Base-by-base conservation (phyloP, 805 yeast genomes). In the Wickerhamiella brachini region DNA sequence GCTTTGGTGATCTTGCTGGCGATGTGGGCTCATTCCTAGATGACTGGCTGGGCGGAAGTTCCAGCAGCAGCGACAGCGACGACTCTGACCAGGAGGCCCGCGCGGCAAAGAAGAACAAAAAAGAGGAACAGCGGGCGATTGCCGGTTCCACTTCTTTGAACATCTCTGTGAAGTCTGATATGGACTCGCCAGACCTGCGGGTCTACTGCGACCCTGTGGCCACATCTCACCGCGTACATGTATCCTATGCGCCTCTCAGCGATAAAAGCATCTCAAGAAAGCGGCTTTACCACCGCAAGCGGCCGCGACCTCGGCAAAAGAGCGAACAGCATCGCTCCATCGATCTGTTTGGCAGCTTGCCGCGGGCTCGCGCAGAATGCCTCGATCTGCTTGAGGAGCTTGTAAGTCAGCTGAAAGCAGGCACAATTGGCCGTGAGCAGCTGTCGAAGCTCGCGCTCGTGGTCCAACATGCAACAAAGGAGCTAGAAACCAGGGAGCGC, bases 401-500 rank as follows among this genome's bases (percentile, higher is more conserved):
- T 2, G 47, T 57, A 3, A 17, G 48, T 12, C 53, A 50, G 41
- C 51, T 62, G 18, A 54, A 57, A 21, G 42, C 48, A 1, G 24
- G 48, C 23, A 49, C 56, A 5, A 56, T 60, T 26, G 56, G 52
- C 26, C 44, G 58, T 5, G 56, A 57, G 31, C 63, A 59, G 18
- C 54, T 62, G 12, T 43, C 60, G 17, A 56, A 55, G 45, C 54
- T 61, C 47, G 44, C 44, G 5, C 29, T 37, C 1, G 13, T 47
- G 17, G 41, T 37, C 10, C 41, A 37, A 10, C 41, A 37, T 17
- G 17, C 41, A 2, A 37, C 41, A 18, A 37, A 37, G 20, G 41
- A 17, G 9, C 34, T 29, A 3, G 34, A 7, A 15, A 7, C 15
- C 34, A 29, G 34, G 12, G 34, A 29, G 34, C 34, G 12, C 15